These are phyloP conservation scores for Gaeumannomyces tritici DNA, from an alignment of 2,329 filamentous ascomycete genomes.

Conservation along the genomic window DNA sequence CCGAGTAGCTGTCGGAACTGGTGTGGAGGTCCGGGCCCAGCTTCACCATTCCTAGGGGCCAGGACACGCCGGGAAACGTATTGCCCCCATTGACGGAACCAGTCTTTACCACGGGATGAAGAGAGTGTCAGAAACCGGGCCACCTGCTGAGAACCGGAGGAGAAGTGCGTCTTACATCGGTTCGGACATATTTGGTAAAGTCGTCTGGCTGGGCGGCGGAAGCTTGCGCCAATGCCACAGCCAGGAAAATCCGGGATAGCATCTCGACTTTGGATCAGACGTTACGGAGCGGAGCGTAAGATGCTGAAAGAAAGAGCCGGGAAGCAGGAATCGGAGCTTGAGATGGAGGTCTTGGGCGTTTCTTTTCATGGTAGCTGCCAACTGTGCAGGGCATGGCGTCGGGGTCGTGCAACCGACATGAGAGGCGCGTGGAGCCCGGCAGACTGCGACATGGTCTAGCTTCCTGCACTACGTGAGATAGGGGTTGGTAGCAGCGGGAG, in stretches of 20 bases:
- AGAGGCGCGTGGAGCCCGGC: not conserved
- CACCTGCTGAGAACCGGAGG: no score
- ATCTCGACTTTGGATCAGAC: not conserved
- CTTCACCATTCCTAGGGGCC: slow-evolving; percentile 39
- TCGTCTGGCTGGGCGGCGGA: not conserved
- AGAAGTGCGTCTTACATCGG: not conserved
- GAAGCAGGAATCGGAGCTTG: no score
- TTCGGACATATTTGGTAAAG: slow-evolving; percentile 1
- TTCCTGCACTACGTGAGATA: no score
- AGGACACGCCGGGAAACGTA: slow-evolving; percentile 38
- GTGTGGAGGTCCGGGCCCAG: slow-evolving; percentile 33
- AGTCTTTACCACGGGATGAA: not conserved
- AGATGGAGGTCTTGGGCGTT: not conserved
- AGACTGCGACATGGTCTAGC: no score
- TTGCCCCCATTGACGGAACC: slow-evolving; percentile 32
- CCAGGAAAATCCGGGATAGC: not conserved
- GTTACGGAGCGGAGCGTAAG: not conserved
- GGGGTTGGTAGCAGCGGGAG: no score
- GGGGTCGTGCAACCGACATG: not conserved
- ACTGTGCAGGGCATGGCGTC: not conserved
- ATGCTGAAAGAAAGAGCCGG: no score
- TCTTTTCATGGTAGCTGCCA: not conserved
- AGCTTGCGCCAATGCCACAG: not conserved
- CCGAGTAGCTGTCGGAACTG: slow-evolving; percentile 38
- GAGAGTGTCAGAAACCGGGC: not conserved